A percentile compares a stretch with the other conserved stretches of the same genome.
phyloP scores from a whole-genome alignment of 2,329 filamentous ascomycete genomes.

The Harringtonia aguacate region DNA sequence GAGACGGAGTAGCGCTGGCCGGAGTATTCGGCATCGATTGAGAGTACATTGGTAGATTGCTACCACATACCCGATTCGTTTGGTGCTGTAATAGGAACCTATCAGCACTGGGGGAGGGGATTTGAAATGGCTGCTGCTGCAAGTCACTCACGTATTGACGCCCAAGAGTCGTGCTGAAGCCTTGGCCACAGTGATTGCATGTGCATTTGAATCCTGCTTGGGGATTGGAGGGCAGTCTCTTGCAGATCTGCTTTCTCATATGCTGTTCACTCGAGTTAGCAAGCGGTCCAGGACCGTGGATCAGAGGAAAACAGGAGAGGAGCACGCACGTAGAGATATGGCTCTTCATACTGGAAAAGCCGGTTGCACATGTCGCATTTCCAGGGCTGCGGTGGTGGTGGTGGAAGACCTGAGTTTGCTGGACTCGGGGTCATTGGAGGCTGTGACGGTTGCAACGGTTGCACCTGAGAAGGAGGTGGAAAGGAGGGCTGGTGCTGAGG shows the following conservation, averaged over 20 bases:
- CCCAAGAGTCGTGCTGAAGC: conserved; percentile 30
- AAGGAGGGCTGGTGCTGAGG: conserved; percentile 5
- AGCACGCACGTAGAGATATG: conserved; percentile 21
- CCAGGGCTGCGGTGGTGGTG: background rate
- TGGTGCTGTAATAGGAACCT: conserved; percentile 21
- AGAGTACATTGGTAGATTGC: background rate
- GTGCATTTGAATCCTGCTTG: conserved; percentile 21
- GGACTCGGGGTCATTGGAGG: background rate
- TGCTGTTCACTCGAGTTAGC: conserved; percentile 19
- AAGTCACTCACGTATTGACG: conserved; percentile 26
- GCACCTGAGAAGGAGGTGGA: background rate
- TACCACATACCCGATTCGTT: conserved; percentile 34
- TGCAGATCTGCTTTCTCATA: conserved; percentile 23
- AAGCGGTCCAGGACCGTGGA: no score
- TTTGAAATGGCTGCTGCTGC: background rate
- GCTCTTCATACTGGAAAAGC: conserved; percentile 21
- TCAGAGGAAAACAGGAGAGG: background rate
- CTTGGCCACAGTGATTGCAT: conserved; percentile 34
- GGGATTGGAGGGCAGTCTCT: conserved; percentile 13
- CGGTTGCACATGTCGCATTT: conserved; percentile 21
- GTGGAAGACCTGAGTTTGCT: no score
- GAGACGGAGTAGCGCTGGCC: no score
- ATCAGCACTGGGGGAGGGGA: background rate
- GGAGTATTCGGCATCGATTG: background rate
- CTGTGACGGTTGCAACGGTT: background rate